phyloP scores from a whole-genome alignment of 1,139 yeast genomes.

The Protomyces lactucae-debilis region DNA sequence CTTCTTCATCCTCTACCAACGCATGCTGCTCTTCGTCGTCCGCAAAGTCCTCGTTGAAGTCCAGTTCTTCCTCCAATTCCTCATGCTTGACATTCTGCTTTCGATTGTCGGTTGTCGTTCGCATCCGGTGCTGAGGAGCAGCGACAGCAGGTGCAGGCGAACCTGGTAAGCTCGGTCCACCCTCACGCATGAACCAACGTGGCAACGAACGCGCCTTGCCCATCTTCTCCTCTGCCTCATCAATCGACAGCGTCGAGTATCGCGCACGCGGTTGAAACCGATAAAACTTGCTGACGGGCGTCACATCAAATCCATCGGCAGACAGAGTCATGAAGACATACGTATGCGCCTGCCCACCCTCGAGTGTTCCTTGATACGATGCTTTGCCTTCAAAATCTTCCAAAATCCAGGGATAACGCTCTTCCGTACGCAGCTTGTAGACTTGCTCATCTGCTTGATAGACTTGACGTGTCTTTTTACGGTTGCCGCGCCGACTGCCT shows the following conservation, averaged over 20 bases:
- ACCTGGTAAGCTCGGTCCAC: constrained; percentile 32
- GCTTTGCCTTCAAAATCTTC: constrained; percentile 93
- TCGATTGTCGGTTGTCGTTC: constrained; percentile 14
- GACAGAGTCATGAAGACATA: constrained; percentile 58
- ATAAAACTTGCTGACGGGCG: constrained; percentile 67
- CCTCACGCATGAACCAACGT: constrained; percentile 84
- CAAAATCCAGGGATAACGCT: constrained; percentile 95
- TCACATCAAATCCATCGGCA: constrained; percentile 29
- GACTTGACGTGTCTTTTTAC: constrained; percentile 80
- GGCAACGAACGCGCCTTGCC: constrained; percentile 54
- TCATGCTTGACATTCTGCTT: constrained; percentile 10
- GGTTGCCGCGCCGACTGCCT: constrained; percentile 58
- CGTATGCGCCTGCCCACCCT: constrained; percentile 85
- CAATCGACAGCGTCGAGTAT: constrained; percentile 87
- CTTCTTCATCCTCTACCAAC: constrained; percentile 95
- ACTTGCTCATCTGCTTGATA: constrained; percentile 74
- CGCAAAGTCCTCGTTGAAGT: constrained; percentile 93
- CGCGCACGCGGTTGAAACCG: constrained; percentile 88
- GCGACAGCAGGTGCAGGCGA: constrained; percentile 11
- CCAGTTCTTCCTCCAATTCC: constrained; percentile 73
- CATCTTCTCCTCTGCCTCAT: constrained; percentile 80
- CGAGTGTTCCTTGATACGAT: constrained; percentile 93
- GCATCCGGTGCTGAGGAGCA: constrained; percentile 22
- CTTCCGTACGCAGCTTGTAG: constrained; percentile 82
- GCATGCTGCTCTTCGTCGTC: constrained; percentile 99